Conservation (phyloP, 352 stramenopile genomes). For the Phytopythium kandeliae region DNA sequence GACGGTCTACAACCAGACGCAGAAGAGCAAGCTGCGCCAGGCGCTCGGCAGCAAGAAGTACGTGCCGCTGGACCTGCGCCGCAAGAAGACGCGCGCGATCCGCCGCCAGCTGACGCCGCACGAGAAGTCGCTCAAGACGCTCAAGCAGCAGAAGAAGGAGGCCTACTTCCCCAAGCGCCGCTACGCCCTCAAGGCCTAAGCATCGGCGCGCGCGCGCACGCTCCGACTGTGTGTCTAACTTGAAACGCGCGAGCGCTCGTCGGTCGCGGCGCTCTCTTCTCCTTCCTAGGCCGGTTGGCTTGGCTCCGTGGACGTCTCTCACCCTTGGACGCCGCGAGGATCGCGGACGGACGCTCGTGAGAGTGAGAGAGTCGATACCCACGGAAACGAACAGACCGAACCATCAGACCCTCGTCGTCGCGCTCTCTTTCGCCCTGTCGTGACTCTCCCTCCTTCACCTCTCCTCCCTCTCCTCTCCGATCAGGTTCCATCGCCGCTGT, state of each 20-base stretch:
- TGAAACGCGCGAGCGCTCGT: constrained; percentile 4
- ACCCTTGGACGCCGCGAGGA: not conserved
- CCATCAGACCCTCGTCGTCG: not conserved
- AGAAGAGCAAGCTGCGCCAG: constrained; percentile 97
- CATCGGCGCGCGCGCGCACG: not conserved
- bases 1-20: constrained; percentile 99
- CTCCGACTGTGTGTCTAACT: constrained; percentile 11
- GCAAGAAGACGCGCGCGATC: constrained; percentile 99
- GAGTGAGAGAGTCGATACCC: constrained; percentile 1
- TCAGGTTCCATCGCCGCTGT: too few relatives aligned
- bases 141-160: constrained; percentile 95
- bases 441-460: too few relatives aligned
- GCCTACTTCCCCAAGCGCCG: constrained; percentile 95
- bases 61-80: constrained; percentile 96
- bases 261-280: constrained; percentile 4
- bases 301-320: constrained; percentile 1
- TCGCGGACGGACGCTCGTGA: not conserved
- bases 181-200: constrained; percentile 98
- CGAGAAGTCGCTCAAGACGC: constrained; percentile 92
- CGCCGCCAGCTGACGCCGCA: constrained; percentile 94
- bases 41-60: constrained; percentile 95
- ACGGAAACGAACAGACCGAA: constrained; percentile 4
- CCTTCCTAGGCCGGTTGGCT: constrained; percentile 5
- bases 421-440: not conserved
- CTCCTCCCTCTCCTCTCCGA: too few relatives aligned